Conservation (phyloP, 495 filamentous ascomycete species). For the Aspergillus incahuasiensis region DNA sequence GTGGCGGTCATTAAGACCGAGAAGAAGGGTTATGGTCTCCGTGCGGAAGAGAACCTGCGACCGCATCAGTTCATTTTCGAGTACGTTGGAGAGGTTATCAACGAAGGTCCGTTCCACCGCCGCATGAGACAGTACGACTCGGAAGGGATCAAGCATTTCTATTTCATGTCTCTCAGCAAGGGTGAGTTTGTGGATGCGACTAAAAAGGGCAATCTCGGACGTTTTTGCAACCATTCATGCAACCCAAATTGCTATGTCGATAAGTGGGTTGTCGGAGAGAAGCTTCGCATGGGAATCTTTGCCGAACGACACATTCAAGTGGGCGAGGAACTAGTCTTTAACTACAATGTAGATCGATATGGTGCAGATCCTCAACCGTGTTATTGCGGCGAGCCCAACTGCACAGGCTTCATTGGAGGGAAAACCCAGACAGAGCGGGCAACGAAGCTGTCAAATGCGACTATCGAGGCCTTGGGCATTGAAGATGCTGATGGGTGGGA, state of each 20-base stretch:
- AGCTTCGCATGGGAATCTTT: conserved; percentile 98
- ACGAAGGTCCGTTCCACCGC: conserved; percentile 78
- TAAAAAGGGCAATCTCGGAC: conserved; percentile 90
- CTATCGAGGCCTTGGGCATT: conserved; percentile 93
- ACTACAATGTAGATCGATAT: conserved; percentile 99
- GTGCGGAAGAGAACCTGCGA: conserved; percentile 70
- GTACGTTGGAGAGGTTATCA: conserved; percentile 98
- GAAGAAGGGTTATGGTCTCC: conserved; percentile 92
- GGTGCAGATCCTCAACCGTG: conserved; percentile 94
- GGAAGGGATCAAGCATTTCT: conserved; percentile 97
- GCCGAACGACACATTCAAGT: conserved; percentile 78
- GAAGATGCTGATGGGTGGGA: conserved; percentile 93
- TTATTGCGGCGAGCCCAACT: conserved; percentile 94
- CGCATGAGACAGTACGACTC: conserved; percentile 90
- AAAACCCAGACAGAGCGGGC: conserved; percentile 96
- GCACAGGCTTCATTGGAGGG: conserved; percentile 92
- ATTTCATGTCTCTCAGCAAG: conserved; percentile 98
- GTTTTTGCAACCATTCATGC: conserved; percentile 99
- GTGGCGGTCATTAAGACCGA: conserved; percentile 96
- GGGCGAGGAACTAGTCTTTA: conserved; percentile 98
- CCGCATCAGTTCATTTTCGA: conserved; percentile 91
- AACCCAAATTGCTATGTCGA: conserved; percentile 99
- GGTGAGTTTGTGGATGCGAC: conserved; percentile 97
- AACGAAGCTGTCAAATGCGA: conserved; percentile 84
- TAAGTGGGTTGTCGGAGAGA: conserved; percentile 99